These are phyloP conservation scores for Pelargonium citronellum DNA, from an alignment of 441 rosid genomes.

Conservation along the genomic window DNA sequence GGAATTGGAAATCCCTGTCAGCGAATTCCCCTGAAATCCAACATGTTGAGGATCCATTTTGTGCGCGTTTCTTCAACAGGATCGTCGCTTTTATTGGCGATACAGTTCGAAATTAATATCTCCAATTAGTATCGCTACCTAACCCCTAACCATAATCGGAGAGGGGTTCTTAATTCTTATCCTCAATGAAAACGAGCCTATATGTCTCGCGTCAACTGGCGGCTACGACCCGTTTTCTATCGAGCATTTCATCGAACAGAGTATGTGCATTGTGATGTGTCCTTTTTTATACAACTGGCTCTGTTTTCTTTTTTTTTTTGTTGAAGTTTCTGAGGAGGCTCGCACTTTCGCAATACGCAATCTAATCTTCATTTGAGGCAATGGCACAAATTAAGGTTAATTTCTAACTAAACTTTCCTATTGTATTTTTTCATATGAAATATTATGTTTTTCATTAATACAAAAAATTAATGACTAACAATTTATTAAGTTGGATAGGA, in stretches of 20 bases:
- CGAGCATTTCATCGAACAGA: not conserved
- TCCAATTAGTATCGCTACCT: not conserved
- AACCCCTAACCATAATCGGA: not conserved
- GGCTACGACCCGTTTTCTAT: conserved; percentile 3
- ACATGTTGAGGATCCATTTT: too few relatives aligned
- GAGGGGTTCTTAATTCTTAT: not conserved
- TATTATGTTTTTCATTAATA: too few relatives aligned
- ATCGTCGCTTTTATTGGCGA: not conserved
- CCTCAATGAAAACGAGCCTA: not conserved
- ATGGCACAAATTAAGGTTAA: too few relatives aligned
- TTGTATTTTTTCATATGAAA: too few relatives aligned
- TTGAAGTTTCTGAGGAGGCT: too few relatives aligned
- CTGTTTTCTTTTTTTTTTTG: too few relatives aligned
- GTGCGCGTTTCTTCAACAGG: too few relatives aligned
- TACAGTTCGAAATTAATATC: not conserved
- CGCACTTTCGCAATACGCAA: too few relatives aligned
- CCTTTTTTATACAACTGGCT: not conserved
- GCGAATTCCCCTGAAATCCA: not conserved
- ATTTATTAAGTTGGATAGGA: too few relatives aligned
- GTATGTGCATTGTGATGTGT: not conserved
- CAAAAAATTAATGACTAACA: too few relatives aligned
- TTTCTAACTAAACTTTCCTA: too few relatives aligned
- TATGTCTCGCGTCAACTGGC: not conserved
- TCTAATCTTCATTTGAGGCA: too few relatives aligned
- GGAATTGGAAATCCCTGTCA: not conserved